Conservation (phyloP, 2,329 filamentous ascomycete genomes). For the Septoria linicola region DNA sequence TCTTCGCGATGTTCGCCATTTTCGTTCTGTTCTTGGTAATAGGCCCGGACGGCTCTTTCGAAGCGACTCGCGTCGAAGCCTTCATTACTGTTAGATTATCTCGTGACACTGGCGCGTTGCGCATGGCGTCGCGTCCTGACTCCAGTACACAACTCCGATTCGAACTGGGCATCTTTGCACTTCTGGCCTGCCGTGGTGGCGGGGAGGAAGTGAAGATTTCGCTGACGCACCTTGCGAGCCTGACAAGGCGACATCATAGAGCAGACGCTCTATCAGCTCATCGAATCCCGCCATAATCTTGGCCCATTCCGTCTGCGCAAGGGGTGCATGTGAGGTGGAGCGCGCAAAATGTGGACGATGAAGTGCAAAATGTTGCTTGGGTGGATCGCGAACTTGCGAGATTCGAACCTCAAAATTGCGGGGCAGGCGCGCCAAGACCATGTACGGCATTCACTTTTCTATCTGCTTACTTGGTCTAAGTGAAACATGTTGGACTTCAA, state of each 20-base stretch:
- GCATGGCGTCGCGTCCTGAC: background rate
- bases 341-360: background rate
- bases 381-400: background rate
- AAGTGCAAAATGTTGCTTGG: slow-evolving; percentile 8
- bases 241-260: slow-evolving; percentile 59
- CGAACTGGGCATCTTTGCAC: slow-evolving; percentile 13
- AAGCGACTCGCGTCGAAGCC: slow-evolving; percentile 46
- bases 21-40: slow-evolving; percentile 36
- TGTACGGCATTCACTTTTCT: background rate
- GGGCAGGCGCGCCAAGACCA: background rate
- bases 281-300: slow-evolving; percentile 47
- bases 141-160: background rate
- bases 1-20: background rate
- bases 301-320: slow-evolving; percentile 18
- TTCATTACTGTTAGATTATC: slow-evolving; percentile 20
- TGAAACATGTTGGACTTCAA: too few relatives aligned
- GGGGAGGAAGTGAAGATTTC: slow-evolving; percentile 4
- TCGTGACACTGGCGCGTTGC: background rate
- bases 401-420: background rate
- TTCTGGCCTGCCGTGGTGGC: background rate
- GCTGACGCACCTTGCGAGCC: slow-evolving; percentile 56
- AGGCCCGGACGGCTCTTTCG: slow-evolving; percentile 40
- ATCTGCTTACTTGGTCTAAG: background rate
- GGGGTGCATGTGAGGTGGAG: background rate
- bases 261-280: slow-evolving; percentile 57